phyloP scores from a whole-genome alignment of 345 rosid species.

The Limnanthes douglasii region DNA sequence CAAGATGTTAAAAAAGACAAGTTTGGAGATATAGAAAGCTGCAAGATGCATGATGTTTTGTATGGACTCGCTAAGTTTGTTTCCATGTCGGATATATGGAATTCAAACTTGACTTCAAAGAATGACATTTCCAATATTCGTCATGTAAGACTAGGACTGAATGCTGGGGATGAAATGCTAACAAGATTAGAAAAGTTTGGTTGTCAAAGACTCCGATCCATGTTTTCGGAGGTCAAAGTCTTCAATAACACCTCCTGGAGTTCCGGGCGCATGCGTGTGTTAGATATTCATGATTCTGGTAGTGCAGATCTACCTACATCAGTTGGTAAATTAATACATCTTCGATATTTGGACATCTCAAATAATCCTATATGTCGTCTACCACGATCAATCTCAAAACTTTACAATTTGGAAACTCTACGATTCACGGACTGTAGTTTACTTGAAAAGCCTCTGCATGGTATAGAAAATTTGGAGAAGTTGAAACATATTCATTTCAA shows the following conservation, averaged over 20 bases:
- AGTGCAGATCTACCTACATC: neutral
- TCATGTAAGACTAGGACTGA: constrained; percentile 3
- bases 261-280: constrained; percentile 1
- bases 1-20: constrained; percentile 3
- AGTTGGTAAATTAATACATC: constrained; percentile 6
- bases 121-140: neutral
- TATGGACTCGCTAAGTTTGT: no score
- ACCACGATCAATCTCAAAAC: constrained; percentile 1
- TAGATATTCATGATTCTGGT: neutral
- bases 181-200: neutral
- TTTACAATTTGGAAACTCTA: constrained; percentile 9
- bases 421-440: neutral
- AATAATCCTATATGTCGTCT: neutral
- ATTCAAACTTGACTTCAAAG: neutral
- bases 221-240: neutral
- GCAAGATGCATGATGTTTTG: no score
- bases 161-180: neutral
- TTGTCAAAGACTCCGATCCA: neutral
- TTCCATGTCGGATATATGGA: constrained; percentile 2
- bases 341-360: no score
- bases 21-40: neutral
- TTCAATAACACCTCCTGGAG: neutral
- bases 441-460: neutral
- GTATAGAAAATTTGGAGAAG: neutral
- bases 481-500: neutral